These are phyloP conservation scores for Plasmodium cynomolgi DNA, from an alignment of 169 alveolate genomes.

Conservation along the genomic window DNA sequence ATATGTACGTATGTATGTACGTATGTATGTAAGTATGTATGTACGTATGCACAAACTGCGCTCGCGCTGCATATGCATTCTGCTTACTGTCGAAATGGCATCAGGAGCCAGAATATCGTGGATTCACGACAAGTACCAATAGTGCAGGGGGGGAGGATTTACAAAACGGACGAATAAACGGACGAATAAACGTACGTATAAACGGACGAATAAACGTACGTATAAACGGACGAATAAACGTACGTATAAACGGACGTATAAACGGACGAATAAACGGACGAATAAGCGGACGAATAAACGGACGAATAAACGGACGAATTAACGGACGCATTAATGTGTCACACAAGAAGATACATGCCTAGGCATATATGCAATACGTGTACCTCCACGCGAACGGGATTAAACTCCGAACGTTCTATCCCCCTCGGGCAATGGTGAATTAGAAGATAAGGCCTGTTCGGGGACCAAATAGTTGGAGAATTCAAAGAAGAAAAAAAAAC, in stretches of 20 bases:
- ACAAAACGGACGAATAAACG: neutral
- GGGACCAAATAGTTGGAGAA: neutral
- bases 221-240: neutral
- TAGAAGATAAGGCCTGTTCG: neutral
- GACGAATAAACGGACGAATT: neutral
- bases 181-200: too few species aligned
- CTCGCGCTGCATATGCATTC: neutral
- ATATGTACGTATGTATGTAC: neutral
- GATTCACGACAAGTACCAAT: neutral
- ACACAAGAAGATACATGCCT: neutral
- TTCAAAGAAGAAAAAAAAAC: neutral
- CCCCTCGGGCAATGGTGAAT: neutral
- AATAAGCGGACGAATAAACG: neutral
- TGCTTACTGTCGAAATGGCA: neutral
- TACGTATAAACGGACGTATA: neutral
- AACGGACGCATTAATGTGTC: neutral
- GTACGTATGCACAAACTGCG: neutral
- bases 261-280: neutral
- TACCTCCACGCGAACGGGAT: neutral
- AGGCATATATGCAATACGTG: neutral
- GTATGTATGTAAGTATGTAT: neutral
- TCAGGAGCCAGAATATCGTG: neutral
- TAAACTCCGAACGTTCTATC: neutral
- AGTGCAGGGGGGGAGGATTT: constrained; percentile 7
- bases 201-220: neutral